Evolutionary conservation across 257 asterid species (phyloP), one percentile per base, ranked within the genome.

Genomic region (Marsdenia floribunda): DNA sequence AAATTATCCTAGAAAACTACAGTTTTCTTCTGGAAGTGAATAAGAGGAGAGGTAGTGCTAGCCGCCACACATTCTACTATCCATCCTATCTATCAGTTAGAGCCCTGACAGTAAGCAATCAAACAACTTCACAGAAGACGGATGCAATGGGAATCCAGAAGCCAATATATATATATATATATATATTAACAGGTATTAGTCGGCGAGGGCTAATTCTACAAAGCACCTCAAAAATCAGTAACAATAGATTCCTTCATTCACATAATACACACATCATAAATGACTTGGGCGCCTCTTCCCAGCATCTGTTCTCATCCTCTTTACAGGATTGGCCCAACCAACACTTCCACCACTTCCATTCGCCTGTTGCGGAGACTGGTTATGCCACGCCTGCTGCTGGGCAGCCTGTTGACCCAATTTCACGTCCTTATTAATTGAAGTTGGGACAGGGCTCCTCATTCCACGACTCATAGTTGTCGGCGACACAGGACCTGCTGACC

Each of bases 251-350:
- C 58, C 54, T 76, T 69, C 63, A 44, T 46, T 35, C 40, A 47
- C 81, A 69, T 80, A 77, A 82, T 66, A 49, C 73, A 59, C 29
- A 54, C 21, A 40, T 88, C 89, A 92, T 65, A 88, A 75, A 85
- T 90, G 92, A 87, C 91, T 92, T 9, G 96, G 96, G 1, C 98
- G 90, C 80, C 99, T 81, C 79, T 91, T 89, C 19, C 89, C 91
- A 19, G 93, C 88, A 82, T 87, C 99, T 3, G 90, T 90, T 78
- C 99, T 83, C 93, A 87, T 76, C 79, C 93, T 86, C 89, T 92
- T 95, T 5, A 92, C 99, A 16, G 98, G 99, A 75, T 92, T 95
- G 2, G 99, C 93, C 99, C 99, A 95, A 24, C 96, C 93, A 42
- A 92, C 96, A 15, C 87, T 86, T 52, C 90, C 82, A 60, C 90